These are phyloP conservation scores for Pontederia crassipes DNA, from an alignment of 176 grass and related monocot genomes.

Conservation along the genomic window DNA sequence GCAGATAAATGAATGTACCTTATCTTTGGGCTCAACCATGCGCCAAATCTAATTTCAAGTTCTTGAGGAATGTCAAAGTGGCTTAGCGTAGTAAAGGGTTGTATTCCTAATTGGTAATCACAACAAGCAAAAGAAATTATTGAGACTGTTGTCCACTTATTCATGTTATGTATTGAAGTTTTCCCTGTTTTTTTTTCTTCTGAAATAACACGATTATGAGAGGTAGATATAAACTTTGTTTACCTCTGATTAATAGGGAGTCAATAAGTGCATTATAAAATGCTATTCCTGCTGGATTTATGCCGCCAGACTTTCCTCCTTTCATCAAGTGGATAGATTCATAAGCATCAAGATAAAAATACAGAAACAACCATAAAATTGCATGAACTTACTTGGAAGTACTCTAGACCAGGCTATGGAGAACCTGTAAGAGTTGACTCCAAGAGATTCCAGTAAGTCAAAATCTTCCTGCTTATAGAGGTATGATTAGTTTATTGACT, in stretches of 20 bases:
- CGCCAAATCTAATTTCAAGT: conserved; percentile 25
- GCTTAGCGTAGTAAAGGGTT: conserved; percentile 54
- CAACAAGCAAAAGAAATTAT: background rate
- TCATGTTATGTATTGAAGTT: no score
- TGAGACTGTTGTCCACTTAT: no score
- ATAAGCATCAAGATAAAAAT: background rate
- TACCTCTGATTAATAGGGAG: conserved; percentile 33
- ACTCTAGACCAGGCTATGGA: conserved; percentile 67
- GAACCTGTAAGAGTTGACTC: conserved; percentile 52
- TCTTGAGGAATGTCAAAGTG: conserved; percentile 59
- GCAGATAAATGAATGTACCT: conserved; percentile 17
- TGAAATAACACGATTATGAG: background rate
- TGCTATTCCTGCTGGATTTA: conserved; percentile 33
- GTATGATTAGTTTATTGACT: no score
- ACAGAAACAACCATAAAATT: no score
- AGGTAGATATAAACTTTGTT: background rate
- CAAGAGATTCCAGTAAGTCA: conserved; percentile 39
- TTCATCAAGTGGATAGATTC: background rate
- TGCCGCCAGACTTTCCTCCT: conserved; percentile 40
- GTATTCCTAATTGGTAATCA: conserved; percentile 31
- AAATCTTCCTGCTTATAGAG: conserved; percentile 36
- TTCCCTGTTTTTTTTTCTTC: no score
- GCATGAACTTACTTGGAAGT: conserved; percentile 42
- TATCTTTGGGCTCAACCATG: conserved; percentile 40
- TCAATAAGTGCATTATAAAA: conserved; percentile 49